Evolutionary conservation across 306 rosid species (phyloP), one percentile per base, ranked within the genome.

Genomic region (Crotalaria pallida): DNA sequence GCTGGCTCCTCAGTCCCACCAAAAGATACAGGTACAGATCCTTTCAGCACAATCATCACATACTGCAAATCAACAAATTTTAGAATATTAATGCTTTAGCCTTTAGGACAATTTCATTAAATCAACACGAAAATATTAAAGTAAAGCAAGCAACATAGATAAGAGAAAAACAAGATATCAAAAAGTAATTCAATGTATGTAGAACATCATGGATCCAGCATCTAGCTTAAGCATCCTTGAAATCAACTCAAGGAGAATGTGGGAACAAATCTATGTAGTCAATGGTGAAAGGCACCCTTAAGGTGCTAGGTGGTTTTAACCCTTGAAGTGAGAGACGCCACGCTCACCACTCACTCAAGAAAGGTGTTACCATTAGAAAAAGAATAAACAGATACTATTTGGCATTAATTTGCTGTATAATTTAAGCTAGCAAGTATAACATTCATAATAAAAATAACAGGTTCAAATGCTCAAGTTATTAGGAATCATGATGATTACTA

Each of bases 41-140:
- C 99, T 80, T 91, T 91, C 85, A 94, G 83, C 33, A 91, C 97
- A 75, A 88, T 71, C 97, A 94, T 94, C 85, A 91, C 97, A 83
- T 91, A 88, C 99, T 94, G 88, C 77, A 82, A 49, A 58, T 49
- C 45, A 29, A 38, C 18, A 71, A 62, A 27, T 29, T 55, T 41
- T 3, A 23, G 23, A 64, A 10, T 3, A 23, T 15, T 5, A 38
- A 11, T 24, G 16, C 26, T 15, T 61, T 71, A 21, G 29, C 13
- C 26, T 15, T 61, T 71, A 21, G 29, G 51, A 21, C 74, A 47
- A 61, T 26, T 58, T 23, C 9, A 69, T 58, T 50, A 43, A 2
- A 38, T 27, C 9, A 58, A 47, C 24, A 62, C 29, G 11, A 59
- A 57, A 22, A 7, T 8, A 24, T 33, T 18, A 11, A 18, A 67